phyloP scores from a whole-genome alignment of 2,329 filamentous ascomycete species.

The Pestalotiopsis sp. region DNA sequence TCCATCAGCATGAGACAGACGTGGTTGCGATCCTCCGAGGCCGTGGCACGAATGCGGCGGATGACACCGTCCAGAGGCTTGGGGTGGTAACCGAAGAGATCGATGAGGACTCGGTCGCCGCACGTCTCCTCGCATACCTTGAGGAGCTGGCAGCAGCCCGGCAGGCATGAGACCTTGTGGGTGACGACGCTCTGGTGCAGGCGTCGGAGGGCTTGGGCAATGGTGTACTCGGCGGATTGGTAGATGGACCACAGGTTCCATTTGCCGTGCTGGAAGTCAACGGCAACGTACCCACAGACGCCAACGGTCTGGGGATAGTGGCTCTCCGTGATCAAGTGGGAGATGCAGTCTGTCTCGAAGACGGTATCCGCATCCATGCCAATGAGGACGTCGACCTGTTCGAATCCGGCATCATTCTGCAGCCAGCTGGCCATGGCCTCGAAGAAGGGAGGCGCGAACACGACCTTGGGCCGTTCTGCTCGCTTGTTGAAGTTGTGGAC shows the following conservation, averaged over 20 bases:
- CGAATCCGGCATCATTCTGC: constrained; percentile 37
- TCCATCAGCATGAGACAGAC: constrained; percentile 50
- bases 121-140: constrained; percentile 52
- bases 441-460: constrained; percentile 49
- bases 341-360: constrained; percentile 47
- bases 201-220: constrained; percentile 48
- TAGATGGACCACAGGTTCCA: constrained; percentile 50
- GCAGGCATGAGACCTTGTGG: constrained; percentile 51
- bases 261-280: constrained; percentile 44
- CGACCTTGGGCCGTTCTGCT: constrained; percentile 42
- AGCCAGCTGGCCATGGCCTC: constrained; percentile 42
- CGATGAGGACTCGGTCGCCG: constrained; percentile 46
- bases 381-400: constrained; percentile 43
- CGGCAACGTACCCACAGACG: constrained; percentile 51
- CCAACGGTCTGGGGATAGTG: constrained; percentile 47
- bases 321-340: constrained; percentile 45
- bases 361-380: constrained; percentile 54
- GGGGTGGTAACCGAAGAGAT: constrained; percentile 51
- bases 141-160: constrained; percentile 53
- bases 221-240: constrained; percentile 51
- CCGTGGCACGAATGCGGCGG: constrained; percentile 50
- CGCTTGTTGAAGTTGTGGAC: constrained; percentile 50
- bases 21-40: constrained; percentile 53
- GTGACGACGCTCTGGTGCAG: constrained; percentile 53
- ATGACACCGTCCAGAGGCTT: constrained; percentile 52